Evolutionary conservation across 2,329 filamentous ascomycete species (phyloP).

Genomic region (Nigrospora oryzae): DNA sequence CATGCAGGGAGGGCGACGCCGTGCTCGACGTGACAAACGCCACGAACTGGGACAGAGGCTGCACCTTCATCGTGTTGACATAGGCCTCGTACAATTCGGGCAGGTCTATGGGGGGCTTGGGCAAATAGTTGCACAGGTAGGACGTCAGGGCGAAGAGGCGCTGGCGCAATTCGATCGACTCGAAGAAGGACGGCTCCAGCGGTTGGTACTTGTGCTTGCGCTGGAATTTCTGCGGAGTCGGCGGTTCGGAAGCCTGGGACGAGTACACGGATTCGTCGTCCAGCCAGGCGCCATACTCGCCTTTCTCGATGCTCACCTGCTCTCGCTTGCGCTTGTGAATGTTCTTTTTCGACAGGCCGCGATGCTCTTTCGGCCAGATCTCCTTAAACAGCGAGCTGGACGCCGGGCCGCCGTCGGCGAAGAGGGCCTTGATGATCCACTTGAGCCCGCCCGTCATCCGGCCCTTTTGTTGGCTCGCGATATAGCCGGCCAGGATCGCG

Average conservation of each 20-base stretch:
- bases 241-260: slow-evolving; percentile 35
- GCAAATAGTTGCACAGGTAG: slow-evolving; percentile 36
- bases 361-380: slow-evolving; percentile 60
- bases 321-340: slow-evolving; percentile 42
- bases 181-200: slow-evolving; percentile 30
- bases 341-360: slow-evolving; percentile 28
- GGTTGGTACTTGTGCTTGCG: slow-evolving; percentile 26
- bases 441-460: slow-evolving; percentile 35
- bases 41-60: slow-evolving; percentile 49
- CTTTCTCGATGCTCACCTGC: slow-evolving; percentile 48
- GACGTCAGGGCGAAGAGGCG: slow-evolving; percentile 53
- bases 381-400: slow-evolving; percentile 50
- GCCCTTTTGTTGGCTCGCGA: slow-evolving; percentile 32
- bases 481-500: slow-evolving; percentile 54
- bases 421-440: slow-evolving; percentile 56
- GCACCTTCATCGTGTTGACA: slow-evolving; percentile 45
- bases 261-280: slow-evolving; percentile 43
- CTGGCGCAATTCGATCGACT: slow-evolving; percentile 53
- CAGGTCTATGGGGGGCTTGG: slow-evolving; percentile 27
- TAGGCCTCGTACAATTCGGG: slow-evolving; percentile 51
- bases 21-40: slow-evolving; percentile 37
- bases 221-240: slow-evolving; percentile 29
- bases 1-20: slow-evolving; percentile 23
- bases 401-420: slow-evolving; percentile 54
- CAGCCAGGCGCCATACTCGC: slow-evolving; percentile 51